A percentile compares a stretch with the other conserved stretches of the same genome.
phyloP scores from a whole-genome alignment of 2,329 filamentous ascomycete species.

The Purpureocillium takamizusanense region DNA sequence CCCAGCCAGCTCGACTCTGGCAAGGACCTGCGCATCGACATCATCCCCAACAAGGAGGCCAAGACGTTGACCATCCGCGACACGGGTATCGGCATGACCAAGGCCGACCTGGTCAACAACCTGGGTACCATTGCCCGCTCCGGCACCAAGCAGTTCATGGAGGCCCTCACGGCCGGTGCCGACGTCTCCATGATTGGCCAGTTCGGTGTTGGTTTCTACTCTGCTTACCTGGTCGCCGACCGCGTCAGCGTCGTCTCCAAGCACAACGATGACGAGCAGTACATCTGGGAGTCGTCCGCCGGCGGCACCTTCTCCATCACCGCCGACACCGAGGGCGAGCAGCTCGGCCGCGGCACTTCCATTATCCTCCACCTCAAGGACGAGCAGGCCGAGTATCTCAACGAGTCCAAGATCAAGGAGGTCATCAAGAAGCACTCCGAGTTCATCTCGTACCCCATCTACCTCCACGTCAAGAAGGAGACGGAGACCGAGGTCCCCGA shows the following conservation, averaged over 20 bases:
- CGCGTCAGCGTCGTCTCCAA: constrained; percentile 92
- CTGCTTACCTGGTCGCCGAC: constrained; percentile 98
- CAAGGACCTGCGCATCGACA: constrained; percentile 98
- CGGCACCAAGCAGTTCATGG: constrained; percentile 99
- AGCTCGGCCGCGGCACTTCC: constrained; percentile 89
- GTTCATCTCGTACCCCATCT: constrained; percentile 99
- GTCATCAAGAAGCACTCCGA: constrained; percentile 99
- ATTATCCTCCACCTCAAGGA: constrained; percentile 99
- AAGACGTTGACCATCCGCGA: constrained; percentile 97
- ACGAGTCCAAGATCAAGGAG: constrained; percentile 99
- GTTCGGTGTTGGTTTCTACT: constrained; percentile 99
- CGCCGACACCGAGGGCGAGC: constrained; percentile 84
- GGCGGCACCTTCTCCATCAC: constrained; percentile 95
- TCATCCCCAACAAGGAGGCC: constrained; percentile 93
- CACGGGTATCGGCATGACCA: constrained; percentile 99
- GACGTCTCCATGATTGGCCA: constrained; percentile 99
- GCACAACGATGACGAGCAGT: constrained; percentile 99
- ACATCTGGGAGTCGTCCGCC: constrained; percentile 96
- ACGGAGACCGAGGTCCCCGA: constrained; percentile 97
- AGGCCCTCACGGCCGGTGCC: constrained; percentile 94
- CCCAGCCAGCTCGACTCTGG: constrained; percentile 92
- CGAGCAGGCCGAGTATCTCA: constrained; percentile 96
- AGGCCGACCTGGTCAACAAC: constrained; percentile 99
- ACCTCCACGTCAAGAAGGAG: constrained; percentile 99
- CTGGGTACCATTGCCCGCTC: constrained; percentile 98